These are phyloP conservation scores for Ophidiomyces ophidiicola DNA, from an alignment of 2,329 filamentous ascomycete genomes.

Conservation along the genomic window DNA sequence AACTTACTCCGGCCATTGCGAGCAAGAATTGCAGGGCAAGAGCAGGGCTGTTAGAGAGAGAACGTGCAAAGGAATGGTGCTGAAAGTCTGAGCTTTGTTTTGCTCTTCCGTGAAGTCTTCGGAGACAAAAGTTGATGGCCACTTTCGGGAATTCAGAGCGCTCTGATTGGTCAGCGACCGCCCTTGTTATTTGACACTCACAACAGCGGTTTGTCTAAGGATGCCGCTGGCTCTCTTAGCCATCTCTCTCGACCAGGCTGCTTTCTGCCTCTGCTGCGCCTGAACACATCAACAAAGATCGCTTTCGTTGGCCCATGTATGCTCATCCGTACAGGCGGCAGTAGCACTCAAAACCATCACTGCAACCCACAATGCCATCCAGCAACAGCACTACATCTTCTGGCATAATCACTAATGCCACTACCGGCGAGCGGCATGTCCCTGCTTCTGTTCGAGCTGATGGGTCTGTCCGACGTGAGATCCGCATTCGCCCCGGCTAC, in stretches of 20 bases:
- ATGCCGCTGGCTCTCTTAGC: too few relatives aligned
- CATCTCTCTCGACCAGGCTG: too few relatives aligned
- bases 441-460: slow-evolving; percentile 77
- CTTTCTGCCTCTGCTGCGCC: too few relatives aligned
- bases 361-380: slow-evolving; percentile 1
- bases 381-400: slow-evolving; percentile 36
- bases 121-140: not conserved
- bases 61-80: too few relatives aligned
- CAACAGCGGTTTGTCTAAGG: too few relatives aligned
- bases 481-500: slow-evolving; percentile 87
- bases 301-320: too few relatives aligned
- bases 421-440: slow-evolving; percentile 73
- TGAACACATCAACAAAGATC: too few relatives aligned
- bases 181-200: not conserved
- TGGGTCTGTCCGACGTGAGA: slow-evolving; percentile 84
- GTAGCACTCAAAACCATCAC: not conserved
- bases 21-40: slow-evolving; percentile 11
- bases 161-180: slow-evolving; percentile 12
- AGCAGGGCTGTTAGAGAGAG: not conserved
- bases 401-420: slow-evolving; percentile 64
- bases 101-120: too few relatives aligned
- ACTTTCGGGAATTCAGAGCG: slow-evolving; percentile 12
- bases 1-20: slow-evolving; percentile 49
- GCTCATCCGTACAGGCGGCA: too few relatives aligned
- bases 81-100: too few relatives aligned